Evolutionary conservation across 768 basidiomycete species (phyloP), one percentile per base, ranked within the genome.

Genomic region (Ramaria sp.): DNA sequence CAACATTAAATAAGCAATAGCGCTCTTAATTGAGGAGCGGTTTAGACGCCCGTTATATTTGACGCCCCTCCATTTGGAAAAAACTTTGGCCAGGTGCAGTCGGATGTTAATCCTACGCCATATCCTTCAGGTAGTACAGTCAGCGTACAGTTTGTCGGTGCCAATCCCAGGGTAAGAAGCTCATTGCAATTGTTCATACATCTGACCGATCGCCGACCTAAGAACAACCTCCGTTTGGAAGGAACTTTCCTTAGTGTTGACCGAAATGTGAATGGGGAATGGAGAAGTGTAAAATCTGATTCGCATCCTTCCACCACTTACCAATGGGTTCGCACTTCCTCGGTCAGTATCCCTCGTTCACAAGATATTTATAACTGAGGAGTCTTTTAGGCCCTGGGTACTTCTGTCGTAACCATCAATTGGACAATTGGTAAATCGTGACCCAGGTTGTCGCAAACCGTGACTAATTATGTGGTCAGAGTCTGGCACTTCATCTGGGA

Each of bases 171-270:
- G 67, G 85, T 86, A 59, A 58, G 78, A 65, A 30, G 9, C 1
- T 24, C 9, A 45, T 38, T 43, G 10, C 39, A 30, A 54, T 49
- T 37, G 13, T 20, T 25, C 18, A 12, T 12, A 22, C 58, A 12
- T 27, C 2, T 8, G 20, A 48, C 1, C 20, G 22, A 15, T 13
- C 22, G 24, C 50, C 13, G 34, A 36, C 49, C 45, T 28, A 58
- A 88, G 85, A 90, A 90, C 61, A 88, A 89, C 62, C 74, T 88
- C 30, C 78, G 79, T 22, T 71, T 88, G 10, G 85, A 87, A 61
- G 74, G 73, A 42, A 87, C 85, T 1, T 88, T 85, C 73, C 68
- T 89, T 42, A 78, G 74, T 1, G 76, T 89, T 38, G 83, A 88
- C 56, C 74, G 71, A 49, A 66, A 72, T 6, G 62, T 69, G 15